A percentile compares a stretch with the other conserved stretches of the same genome.
These are phyloP conservation scores for Pseudopyricularia javanii DNA, from an alignment of 2,329 filamentous ascomycete genomes.

Conservation along the genomic window DNA sequence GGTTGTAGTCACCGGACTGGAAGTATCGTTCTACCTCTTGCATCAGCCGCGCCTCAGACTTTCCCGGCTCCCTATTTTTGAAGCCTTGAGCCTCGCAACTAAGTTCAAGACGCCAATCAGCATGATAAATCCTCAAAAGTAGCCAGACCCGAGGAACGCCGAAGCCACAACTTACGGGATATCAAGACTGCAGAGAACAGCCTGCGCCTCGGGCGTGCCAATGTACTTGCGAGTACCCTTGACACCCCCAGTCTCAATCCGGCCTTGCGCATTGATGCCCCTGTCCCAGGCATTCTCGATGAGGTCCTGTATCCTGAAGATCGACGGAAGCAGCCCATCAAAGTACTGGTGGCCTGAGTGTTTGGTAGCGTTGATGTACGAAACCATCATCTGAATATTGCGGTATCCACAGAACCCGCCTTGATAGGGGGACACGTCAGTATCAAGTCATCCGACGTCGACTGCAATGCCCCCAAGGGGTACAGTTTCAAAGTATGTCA, in stretches of 20 bases:
- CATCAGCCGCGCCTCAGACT: slow-evolving; percentile 46
- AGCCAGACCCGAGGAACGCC: not conserved
- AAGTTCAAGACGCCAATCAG: slow-evolving; percentile 1
- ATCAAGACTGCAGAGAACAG: slow-evolving; percentile 57
- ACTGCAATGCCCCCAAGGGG: not conserved
- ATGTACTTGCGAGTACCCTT: slow-evolving; percentile 89
- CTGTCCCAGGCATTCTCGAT: slow-evolving; percentile 84
- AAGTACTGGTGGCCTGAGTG: slow-evolving; percentile 49
- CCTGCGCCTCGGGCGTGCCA: slow-evolving; percentile 80
- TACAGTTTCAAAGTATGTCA: not conserved
- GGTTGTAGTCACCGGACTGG: slow-evolving; percentile 34
- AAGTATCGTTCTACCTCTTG: slow-evolving; percentile 66
- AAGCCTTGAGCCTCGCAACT: slow-evolving; percentile 54
- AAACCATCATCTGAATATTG: slow-evolving; percentile 85
- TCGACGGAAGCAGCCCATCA: slow-evolving; percentile 53
- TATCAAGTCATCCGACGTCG: not conserved
- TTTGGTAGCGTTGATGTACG: slow-evolving; percentile 55
- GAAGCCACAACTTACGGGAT: slow-evolving; percentile 41
- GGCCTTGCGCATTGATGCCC: slow-evolving; percentile 64
- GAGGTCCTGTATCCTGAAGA: slow-evolving; percentile 71
- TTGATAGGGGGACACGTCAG: slow-evolving; percentile 9
- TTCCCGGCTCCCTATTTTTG: slow-evolving; percentile 30
- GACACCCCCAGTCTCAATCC: slow-evolving; percentile 76
- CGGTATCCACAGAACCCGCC: slow-evolving; percentile 91
- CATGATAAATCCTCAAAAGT: not conserved